Percentiles rank a stretch among this genome's conserved stretches.
Evolutionary conservation across 2,329 filamentous ascomycete genomes (phyloP).

Genomic region (Penicillium sp.): DNA sequence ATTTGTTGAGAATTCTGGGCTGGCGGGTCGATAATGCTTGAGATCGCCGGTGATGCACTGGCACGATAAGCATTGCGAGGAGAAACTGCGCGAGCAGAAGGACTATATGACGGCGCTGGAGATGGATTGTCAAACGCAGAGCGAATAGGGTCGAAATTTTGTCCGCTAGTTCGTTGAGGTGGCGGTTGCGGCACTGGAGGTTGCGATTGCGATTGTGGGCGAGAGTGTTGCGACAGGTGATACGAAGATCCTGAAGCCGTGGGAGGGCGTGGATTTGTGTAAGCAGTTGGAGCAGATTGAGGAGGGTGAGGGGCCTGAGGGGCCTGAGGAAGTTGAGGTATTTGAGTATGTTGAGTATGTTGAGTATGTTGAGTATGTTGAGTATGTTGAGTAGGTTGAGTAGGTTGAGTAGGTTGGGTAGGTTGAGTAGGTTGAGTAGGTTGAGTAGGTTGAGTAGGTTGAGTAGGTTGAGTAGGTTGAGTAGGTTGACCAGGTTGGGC

Average conservation of each 20-base stretch:
- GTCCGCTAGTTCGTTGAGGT: conserved; percentile 64
- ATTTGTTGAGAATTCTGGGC: conserved; percentile 32
- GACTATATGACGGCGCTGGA: conserved; percentile 42
- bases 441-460: conserved; percentile 3
- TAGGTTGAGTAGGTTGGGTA: no score
- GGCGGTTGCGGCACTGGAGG: conserved; percentile 46
- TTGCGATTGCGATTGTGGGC: conserved; percentile 46
- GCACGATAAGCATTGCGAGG: conserved; percentile 60
- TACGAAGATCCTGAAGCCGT: conserved; percentile 46
- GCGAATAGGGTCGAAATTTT: conserved; percentile 86
- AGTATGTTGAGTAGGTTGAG: conserved; percentile 3
- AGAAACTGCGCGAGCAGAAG: conserved; percentile 48
- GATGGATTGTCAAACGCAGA: conserved; percentile 57
- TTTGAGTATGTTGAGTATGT: conserved; percentile 2
- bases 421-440: no score
- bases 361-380: conserved; percentile 3
- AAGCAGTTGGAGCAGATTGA: conserved; percentile 12
- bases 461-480: conserved; percentile 1
- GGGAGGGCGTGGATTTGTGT: conserved; percentile 44
- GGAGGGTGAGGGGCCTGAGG: conserved; percentile 8
- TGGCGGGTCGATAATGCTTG: conserved; percentile 76
- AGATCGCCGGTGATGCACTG: conserved; percentile 88
- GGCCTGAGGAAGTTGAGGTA: conserved; percentile 6
- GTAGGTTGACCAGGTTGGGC: no score
- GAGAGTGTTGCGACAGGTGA: conserved; percentile 49